These are phyloP conservation scores for Trichophyton verrucosum DNA, from an alignment of 2,329 filamentous ascomycete species.

Conservation along the genomic window DNA sequence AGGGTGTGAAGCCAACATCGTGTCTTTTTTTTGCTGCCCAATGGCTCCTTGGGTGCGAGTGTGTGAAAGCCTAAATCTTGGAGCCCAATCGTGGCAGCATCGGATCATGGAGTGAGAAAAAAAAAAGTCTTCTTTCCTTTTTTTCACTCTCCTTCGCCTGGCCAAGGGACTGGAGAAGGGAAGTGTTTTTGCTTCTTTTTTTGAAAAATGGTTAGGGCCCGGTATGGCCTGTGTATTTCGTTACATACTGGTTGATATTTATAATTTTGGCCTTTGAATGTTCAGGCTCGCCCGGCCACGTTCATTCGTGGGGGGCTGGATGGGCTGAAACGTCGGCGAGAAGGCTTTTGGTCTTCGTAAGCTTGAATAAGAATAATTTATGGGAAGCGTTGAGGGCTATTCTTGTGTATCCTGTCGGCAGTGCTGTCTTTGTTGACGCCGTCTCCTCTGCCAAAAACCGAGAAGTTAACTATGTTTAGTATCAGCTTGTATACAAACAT, in stretches of 20 bases:
- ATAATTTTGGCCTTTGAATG: neutral
- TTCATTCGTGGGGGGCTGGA: neutral
- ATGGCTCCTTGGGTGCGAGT: constrained; percentile 2
- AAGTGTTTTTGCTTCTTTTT: neutral
- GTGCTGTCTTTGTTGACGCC: neutral
- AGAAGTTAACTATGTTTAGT: neutral
- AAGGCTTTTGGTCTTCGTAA: neutral
- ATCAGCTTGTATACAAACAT: neutral
- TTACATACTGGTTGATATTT: neutral
- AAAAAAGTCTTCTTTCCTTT: neutral
- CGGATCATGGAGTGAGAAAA: neutral
- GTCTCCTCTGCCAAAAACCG: too few relatives aligned
- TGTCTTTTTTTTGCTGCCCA: constrained; percentile 1
- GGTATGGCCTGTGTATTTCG: neutral
- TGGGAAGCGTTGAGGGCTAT: neutral
- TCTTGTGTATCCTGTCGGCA: neutral
- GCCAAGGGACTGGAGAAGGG: neutral
- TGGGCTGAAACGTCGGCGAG: neutral
- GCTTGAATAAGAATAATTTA: neutral
- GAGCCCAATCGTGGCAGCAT: constrained; percentile 2
- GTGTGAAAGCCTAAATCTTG: neutral
- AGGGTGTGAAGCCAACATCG: neutral
- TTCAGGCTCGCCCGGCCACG: neutral
- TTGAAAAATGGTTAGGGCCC: neutral
- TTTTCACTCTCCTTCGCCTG: neutral